Evolutionary conservation across 176 grass and related monocot genomes (phyloP).

Genomic region (Hsuehochloa calcarea): DNA sequence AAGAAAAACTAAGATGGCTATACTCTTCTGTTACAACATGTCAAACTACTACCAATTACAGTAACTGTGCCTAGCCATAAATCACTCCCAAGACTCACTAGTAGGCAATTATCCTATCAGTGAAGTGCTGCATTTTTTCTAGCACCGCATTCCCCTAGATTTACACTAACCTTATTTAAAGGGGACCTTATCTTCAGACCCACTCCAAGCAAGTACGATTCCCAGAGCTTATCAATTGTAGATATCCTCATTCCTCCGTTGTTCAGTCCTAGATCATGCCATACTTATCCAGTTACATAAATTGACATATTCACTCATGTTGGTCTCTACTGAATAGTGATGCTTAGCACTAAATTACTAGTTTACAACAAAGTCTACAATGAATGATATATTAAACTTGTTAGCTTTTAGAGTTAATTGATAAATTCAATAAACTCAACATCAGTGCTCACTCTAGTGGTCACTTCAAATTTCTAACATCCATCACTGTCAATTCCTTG

Average conservation of each 20-base stretch:
- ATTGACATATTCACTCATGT: neutral
- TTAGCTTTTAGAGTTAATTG: neutral
- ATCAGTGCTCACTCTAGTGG: neutral
- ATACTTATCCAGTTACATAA: neutral
- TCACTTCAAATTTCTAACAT: neutral
- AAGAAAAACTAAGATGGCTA: conserved; percentile 3
- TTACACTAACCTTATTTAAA: neutral
- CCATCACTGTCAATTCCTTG: neutral
- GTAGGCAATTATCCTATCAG: neutral
- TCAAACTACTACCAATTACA: neutral
- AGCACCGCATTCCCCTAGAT: neutral
- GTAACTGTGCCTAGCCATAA: neutral
- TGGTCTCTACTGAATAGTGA: neutral
- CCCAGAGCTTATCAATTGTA: neutral
- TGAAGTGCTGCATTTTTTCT: neutral
- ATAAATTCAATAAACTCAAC: neutral
- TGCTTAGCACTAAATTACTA: neutral
- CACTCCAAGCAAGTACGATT: neutral
- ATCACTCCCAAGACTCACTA: neutral
- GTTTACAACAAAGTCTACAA: neutral
- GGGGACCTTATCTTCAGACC: neutral
- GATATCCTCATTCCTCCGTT: neutral
- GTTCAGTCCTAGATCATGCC: neutral
- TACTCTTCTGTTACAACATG: neutral
- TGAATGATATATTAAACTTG: neutral